Evolutionary conservation across 1,139 yeast genomes (phyloP).

Genomic region (Suhomyces wounanorum): DNA sequence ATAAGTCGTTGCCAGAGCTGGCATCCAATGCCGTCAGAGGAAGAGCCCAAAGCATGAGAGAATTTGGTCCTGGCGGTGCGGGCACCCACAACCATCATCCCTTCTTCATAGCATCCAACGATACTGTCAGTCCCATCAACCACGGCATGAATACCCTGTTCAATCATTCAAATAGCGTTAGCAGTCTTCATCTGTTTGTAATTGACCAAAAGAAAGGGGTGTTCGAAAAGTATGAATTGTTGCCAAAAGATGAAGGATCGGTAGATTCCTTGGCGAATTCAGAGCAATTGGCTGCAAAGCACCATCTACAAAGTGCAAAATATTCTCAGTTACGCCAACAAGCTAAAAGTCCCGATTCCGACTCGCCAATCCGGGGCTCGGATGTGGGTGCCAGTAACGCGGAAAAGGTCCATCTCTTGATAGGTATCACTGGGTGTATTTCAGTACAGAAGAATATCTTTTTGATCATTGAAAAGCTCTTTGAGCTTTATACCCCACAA

Average conservation of each 20-base stretch:
- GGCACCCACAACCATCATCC: constrained; percentile 19
- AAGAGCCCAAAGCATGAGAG: constrained; percentile 1
- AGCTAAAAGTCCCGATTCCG: neutral
- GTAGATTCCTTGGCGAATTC: neutral
- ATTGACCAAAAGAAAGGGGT: neutral
- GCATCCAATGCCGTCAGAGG: neutral
- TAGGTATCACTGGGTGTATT: constrained; percentile 34
- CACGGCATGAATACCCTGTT: constrained; percentile 21
- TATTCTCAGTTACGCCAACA: neutral
- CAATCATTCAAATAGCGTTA: neutral
- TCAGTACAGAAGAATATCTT: constrained; percentile 28
- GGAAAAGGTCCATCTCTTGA: constrained; percentile 26
- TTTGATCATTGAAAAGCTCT: constrained; percentile 30
- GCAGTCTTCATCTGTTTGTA: constrained; percentile 1
- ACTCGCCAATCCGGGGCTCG: neutral
- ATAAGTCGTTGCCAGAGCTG: neutral
- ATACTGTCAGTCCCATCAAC: constrained; percentile 26
- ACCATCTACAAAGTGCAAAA: neutral
- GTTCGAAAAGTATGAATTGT: neutral
- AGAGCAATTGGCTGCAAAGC: constrained; percentile 1
- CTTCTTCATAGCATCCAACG: constrained; percentile 22
- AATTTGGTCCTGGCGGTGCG: constrained; percentile 4
- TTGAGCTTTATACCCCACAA: constrained; percentile 27
- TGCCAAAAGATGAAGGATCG: neutral
- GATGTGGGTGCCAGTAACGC: neutral